Conservation (phyloP, 2,329 filamentous ascomycete genomes). For the Arthrobotrys musiformis region DNA sequence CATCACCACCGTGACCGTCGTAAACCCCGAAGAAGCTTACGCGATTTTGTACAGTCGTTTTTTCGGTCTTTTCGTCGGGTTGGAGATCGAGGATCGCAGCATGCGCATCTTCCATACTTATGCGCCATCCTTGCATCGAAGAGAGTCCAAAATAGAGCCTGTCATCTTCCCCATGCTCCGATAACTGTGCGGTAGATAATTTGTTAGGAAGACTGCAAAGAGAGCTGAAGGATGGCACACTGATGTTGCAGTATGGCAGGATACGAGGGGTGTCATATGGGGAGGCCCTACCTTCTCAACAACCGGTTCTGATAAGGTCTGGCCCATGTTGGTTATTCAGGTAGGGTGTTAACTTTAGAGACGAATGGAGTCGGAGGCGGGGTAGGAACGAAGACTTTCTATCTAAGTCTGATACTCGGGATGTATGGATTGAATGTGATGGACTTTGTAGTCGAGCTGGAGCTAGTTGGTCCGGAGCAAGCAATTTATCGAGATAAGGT, state of each 20-base stretch:
- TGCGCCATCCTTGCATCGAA: slow-evolving; percentile 99
- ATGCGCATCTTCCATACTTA: slow-evolving; percentile 99
- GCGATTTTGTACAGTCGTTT: slow-evolving; percentile 75
- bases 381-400: background rate
- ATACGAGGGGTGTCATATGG: background rate
- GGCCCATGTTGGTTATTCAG: slow-evolving; percentile 79
- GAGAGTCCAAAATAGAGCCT: slow-evolving; percentile 92
- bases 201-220: slow-evolving; percentile 5
- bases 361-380: background rate
- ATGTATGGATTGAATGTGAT: background rate
- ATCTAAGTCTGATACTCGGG: background rate
- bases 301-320: slow-evolving; percentile 98
- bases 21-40: slow-evolving; percentile 98
- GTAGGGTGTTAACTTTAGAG: background rate
- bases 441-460: background rate
- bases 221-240: too few relatives aligned
- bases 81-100: slow-evolving; percentile 88
- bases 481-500: too few relatives aligned
- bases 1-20: slow-evolving; percentile 96
- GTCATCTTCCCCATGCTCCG: slow-evolving; percentile 90
- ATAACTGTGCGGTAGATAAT: slow-evolving; percentile 71
- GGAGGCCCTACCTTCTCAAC: slow-evolving; percentile 88
- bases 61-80: slow-evolving; percentile 68
- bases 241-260: background rate
- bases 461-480: background rate